These are phyloP conservation scores for Rhizopus arrhizus DNA, from an alignment of 371 early-diverging fungal species.

Conservation along the genomic window DNA sequence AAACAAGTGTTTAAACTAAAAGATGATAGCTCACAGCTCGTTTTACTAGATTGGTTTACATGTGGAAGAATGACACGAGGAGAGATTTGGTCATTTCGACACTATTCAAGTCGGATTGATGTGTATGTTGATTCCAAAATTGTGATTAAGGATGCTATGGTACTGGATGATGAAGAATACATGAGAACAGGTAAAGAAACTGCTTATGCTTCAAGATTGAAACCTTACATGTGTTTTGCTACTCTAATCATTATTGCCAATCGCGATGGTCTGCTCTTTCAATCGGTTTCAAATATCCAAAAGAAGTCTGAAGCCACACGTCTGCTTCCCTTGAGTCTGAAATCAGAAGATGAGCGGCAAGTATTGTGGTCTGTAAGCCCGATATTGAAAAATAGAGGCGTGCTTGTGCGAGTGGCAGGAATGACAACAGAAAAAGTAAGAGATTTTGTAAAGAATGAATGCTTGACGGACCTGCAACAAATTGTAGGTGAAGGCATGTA, in stretches of 20 bases:
- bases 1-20: constrained; percentile 56
- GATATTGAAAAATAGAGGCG: constrained; percentile 34
- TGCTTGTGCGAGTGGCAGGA: constrained; percentile 49
- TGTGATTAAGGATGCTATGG: constrained; percentile 65
- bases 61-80: constrained; percentile 74
- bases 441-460: constrained; percentile 48
- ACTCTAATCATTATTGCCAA: constrained; percentile 40
- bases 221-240: constrained; percentile 51
- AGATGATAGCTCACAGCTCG: constrained; percentile 51
- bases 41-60: constrained; percentile 82
- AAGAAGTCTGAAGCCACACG: constrained; percentile 35
- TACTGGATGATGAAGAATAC: constrained; percentile 52
- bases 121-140: constrained; percentile 45
- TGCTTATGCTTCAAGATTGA: constrained; percentile 40
- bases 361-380: constrained; percentile 45
- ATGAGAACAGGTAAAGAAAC: constrained; percentile 25
- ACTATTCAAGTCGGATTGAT: constrained; percentile 67
- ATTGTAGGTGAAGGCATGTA: constrained; percentile 53
- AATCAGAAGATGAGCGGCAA: constrained; percentile 24
- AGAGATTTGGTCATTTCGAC: constrained; percentile 72
- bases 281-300: constrained; percentile 21
- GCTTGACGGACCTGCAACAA: constrained; percentile 32
- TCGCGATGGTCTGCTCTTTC: constrained; percentile 6
- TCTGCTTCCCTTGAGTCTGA: constrained; percentile 29
- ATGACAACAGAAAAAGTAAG: constrained; percentile 49